A percentile compares a stretch with the other conserved stretches of the same genome.
Conservation (phyloP, 2,329 filamentous ascomycete genomes). For the Nigrograna mackinnonii region DNA sequence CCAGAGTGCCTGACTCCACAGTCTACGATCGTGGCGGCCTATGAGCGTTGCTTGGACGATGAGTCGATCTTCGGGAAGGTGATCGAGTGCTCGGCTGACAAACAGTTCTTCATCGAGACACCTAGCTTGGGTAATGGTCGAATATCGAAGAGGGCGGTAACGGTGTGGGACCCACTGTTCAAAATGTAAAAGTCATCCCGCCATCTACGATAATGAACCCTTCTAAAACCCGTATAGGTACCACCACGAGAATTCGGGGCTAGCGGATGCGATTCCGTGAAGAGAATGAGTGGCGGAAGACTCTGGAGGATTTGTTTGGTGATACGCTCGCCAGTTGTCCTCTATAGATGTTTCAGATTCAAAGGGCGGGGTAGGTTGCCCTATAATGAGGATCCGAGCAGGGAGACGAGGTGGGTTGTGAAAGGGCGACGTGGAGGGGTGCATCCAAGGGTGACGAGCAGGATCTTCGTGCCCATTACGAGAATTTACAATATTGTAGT, state of each 20-base stretch:
- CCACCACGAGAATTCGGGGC: slow-evolving; percentile 2
- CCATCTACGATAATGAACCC: no score
- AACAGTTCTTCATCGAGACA: slow-evolving; percentile 41
- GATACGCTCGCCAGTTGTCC: no score
- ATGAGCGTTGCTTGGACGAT: slow-evolving; percentile 52
- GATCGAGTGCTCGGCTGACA: slow-evolving; percentile 50
- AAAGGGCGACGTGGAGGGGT: no score
- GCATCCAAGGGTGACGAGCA: no score
- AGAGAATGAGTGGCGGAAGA: no score
- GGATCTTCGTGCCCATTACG: no score
- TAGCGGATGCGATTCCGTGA: slow-evolving; percentile 7
- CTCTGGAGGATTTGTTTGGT: no score
- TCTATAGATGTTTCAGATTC: no score
- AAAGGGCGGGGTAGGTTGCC: no score
- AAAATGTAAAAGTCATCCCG: slow-evolving; percentile 25
- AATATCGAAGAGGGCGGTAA: slow-evolving; percentile 47
- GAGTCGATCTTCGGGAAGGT: slow-evolving; percentile 47
- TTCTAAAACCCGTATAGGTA: slow-evolving; percentile 4
- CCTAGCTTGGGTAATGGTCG: slow-evolving; percentile 46
- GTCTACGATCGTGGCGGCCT: slow-evolving; percentile 50
- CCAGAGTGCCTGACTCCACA: slow-evolving; percentile 15
- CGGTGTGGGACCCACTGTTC: slow-evolving; percentile 56
- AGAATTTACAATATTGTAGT: no score
- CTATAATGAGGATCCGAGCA: no score
- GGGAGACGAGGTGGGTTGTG: no score